Conservation (phyloP, 2,329 filamentous ascomycete species). For the Coniella vitis region DNA sequence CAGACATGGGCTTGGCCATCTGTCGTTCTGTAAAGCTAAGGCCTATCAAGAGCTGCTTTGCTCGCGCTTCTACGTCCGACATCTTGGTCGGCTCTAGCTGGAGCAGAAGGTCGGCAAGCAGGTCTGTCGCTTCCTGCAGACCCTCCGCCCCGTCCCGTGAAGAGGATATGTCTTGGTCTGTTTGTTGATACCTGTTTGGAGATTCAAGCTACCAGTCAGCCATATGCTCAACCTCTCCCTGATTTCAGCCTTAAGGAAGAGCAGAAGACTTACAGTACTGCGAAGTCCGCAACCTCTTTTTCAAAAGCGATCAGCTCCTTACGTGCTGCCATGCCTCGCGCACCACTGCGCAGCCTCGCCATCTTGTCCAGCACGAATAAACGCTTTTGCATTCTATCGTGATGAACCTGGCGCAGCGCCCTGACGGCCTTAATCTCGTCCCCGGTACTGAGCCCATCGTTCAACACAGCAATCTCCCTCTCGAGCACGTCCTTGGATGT, state of each 20-base stretch:
- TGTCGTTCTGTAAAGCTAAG: constrained; percentile 62
- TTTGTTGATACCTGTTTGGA: constrained; percentile 38
- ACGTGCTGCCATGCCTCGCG: constrained; percentile 66
- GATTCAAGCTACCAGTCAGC: constrained; percentile 1
- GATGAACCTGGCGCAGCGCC: constrained; percentile 54
- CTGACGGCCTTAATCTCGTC: constrained; percentile 53
- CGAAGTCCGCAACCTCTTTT: constrained; percentile 54
- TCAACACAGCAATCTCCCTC: constrained; percentile 54
- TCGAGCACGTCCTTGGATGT: constrained; percentile 50
- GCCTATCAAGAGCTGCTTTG: constrained; percentile 59
- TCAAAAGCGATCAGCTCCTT: constrained; percentile 67
- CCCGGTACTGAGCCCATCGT: constrained; percentile 50
- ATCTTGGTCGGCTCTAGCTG: constrained; percentile 61
- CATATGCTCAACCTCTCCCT: not conserved
- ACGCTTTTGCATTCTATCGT: constrained; percentile 54
- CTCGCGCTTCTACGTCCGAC: constrained; percentile 57
- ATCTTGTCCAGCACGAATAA: constrained; percentile 67
- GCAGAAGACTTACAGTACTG: constrained; percentile 35
- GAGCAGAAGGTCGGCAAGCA: constrained; percentile 62
- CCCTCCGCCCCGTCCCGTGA: constrained; percentile 55
- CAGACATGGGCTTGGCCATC: constrained; percentile 52
- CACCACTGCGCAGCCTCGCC: constrained; percentile 66
- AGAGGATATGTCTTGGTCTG: constrained; percentile 48
- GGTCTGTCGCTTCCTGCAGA: constrained; percentile 57
- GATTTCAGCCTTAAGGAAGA: too few relatives aligned